Evolutionary conservation across 495 filamentous ascomycete genomes (phyloP), one percentile per base, ranked within the genome.

Genomic region (Glarea lozoyensis): DNA sequence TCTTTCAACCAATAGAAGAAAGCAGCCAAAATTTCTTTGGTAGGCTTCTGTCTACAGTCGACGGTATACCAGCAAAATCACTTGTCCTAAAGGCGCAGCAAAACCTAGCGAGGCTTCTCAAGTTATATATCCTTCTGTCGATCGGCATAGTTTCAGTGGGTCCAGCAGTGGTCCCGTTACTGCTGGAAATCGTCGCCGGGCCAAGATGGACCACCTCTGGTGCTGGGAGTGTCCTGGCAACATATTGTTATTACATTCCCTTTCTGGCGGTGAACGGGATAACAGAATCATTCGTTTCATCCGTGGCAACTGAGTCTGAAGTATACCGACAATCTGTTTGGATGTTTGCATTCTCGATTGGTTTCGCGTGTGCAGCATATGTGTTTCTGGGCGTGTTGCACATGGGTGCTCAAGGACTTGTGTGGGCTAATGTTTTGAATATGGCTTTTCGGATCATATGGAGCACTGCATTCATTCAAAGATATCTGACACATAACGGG

Each of bases 1-100:
- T 99, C 42, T 92, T 99, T 60, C 92, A 96, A 54, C 92, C 92
- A 9, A 76, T 97, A 52, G 92, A 99, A 56, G 93, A 97, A 60
- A 86, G 81, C 50, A 84, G 81, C 47, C 81, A 93, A 17, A 86
- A 80, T 49, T 75, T 94, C 45, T 96, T 97, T 57, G 84, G 83
- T 24, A 80, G 80, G 37, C 70, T 95, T 5, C 68, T 78, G 50
- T 78, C 55, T 48, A 56, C 43, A 29, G 22, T 36, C 10, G 37
- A 44, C 10, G 41, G 43, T 10, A 20, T 19, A 4, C 38, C 47
- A 6, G 35, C 48, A 1, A 46, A 42, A 39, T 19, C 41, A 12
- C 23, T 36, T 4, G 42, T 65, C 20, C 29, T 37, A 10, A 62
- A 66, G 40, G 69, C 76, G 20, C 45, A 56, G 30, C 45, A 50